Evolutionary conservation across 2,329 filamentous ascomycete species (phyloP).

Genomic region (Fusarium fracticaudum): DNA sequence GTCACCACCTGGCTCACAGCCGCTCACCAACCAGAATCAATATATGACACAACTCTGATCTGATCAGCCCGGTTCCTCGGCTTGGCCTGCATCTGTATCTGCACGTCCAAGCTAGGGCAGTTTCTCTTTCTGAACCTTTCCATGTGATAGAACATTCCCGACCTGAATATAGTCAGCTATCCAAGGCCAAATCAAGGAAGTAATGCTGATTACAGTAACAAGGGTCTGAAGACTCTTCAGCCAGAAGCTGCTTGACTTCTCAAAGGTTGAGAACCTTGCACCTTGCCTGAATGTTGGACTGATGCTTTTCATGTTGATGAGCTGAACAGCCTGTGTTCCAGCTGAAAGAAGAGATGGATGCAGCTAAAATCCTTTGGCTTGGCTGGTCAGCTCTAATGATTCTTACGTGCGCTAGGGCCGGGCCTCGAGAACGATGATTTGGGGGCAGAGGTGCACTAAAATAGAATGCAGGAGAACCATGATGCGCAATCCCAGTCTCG

Average conservation of each 20-base stretch:
- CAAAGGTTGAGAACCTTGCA: not conserved
- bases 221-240: not conserved
- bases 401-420: constrained; percentile 12
- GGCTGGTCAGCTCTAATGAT: constrained; percentile 16
- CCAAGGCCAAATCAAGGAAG: not conserved
- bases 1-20: not conserved
- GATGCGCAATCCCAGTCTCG: not conserved
- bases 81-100: not conserved
- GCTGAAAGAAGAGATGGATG: constrained; percentile 10
- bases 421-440: constrained; percentile 11
- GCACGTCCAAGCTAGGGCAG: not conserved
- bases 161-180: not conserved
- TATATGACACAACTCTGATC: not conserved
- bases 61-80: not conserved
- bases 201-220: not conserved
- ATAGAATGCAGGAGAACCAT: not conserved
- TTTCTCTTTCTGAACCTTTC: not conserved
- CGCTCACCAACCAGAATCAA: not conserved
- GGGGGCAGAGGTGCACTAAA: not conserved
- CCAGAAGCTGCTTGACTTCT: not conserved
- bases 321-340: not conserved
- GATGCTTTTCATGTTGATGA: not conserved
- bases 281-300: not conserved
- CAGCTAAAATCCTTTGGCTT: constrained; percentile 11
- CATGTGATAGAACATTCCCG: constrained; percentile 2